Evolutionary conservation across 495 filamentous ascomycete species (phyloP), one percentile per base, ranked within the genome.

Genomic region (Aspergillus ostianus): DNA sequence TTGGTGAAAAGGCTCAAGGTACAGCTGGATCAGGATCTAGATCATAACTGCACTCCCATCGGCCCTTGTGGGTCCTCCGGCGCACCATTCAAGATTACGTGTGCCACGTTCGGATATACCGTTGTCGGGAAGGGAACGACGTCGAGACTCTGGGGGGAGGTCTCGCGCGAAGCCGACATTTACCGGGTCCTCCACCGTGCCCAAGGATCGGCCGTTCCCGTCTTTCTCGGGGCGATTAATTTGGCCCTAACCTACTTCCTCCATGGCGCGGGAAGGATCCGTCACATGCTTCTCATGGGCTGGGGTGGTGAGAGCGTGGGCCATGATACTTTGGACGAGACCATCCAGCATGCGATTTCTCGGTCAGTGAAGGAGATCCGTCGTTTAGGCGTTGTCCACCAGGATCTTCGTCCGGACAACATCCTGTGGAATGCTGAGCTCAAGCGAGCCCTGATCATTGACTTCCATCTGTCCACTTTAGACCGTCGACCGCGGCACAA

Each of bases 81-180:
- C n/a, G 63, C 69, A 5, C 60, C 78, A 8, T 81, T 82, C 61
- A 73, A 72, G 59, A 61, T 82, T 1, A 77, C 67, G 8, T 68
- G 73, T 55, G 44, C 65, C 8, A 45, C 32, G 20, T 73, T 77
- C 58, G 71, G 77, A 15, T 83, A 84, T 51, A 82, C 77, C 4
- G 68, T 84, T 26, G 66, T 81, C 47, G 67, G 66, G 15, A 84
- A 84, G 68, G 79, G 75, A n/a, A 82, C 79, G 19, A 68, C 68
- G 4, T 61, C 54, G 9, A 58, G 32, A 15, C 67, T 76, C 44
- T 71, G 66, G 58, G 58, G 59, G 18, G 62, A 74, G 47, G 71
- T 82, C 18, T 67, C 75, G 21, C 71, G 76, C 50, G 74, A 82
- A n/a, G n/a, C n/a, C n/a, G n/a, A n/a, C n/a, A n/a, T n/a, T n/a